A percentile compares a stretch with the other conserved stretches of the same genome.
Evolutionary conservation across 495 filamentous ascomycete species (phyloP).

Genomic region (Filosporella fistucella): DNA sequence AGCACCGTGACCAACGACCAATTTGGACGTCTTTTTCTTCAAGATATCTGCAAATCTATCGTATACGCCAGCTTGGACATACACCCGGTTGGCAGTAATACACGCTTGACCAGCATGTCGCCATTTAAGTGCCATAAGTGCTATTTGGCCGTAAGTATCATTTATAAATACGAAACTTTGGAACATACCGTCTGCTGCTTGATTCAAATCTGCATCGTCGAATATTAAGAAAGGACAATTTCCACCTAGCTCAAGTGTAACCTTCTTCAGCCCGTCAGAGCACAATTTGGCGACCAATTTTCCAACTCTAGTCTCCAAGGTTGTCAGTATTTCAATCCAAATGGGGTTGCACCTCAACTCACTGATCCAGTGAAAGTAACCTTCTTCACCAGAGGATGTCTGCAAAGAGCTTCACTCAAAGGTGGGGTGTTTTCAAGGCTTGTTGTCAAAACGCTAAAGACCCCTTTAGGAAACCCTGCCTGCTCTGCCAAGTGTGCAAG

Average conservation of each 20-base stretch:
- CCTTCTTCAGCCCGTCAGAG: constrained; percentile 61
- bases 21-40: constrained; percentile 44
- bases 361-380: constrained; percentile 68
- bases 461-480: constrained; percentile 56
- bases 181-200: constrained; percentile 46
- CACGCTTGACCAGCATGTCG: constrained; percentile 67
- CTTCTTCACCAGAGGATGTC: constrained; percentile 61
- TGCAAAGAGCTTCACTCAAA: constrained; percentile 61
- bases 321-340: background rate
- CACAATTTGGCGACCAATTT: constrained; percentile 51
- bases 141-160: constrained; percentile 16
- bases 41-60: constrained; percentile 49
- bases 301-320: constrained; percentile 46
- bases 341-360: constrained; percentile 1
- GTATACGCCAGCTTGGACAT: constrained; percentile 57
- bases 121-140: constrained; percentile 58
- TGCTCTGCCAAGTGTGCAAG: constrained; percentile 52
- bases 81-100: constrained; percentile 69
- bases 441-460: constrained; percentile 55
- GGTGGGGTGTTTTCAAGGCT: constrained; percentile 59
- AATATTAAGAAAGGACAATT: constrained; percentile 75
- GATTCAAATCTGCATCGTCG: constrained; percentile 65
- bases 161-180: background rate
- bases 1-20: constrained; percentile 64
- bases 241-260: constrained; percentile 69